Base-by-base conservation (phyloP, 2,329 filamentous ascomycete species). In the Stemphylium beticola region DNA sequence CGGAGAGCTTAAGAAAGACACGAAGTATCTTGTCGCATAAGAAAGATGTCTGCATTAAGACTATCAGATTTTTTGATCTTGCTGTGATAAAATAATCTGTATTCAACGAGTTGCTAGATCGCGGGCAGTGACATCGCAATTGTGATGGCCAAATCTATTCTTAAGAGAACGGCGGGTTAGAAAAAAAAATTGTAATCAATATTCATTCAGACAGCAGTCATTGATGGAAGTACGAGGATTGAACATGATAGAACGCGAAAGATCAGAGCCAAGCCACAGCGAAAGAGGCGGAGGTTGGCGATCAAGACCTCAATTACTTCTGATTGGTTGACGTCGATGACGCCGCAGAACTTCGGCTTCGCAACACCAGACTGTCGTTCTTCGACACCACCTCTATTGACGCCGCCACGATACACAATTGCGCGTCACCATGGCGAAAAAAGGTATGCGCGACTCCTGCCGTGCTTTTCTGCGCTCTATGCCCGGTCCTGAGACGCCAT, bases 371-470 rank as follows among this genome's bases (percentile, higher is more conserved):
- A 70, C 65, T 62, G 54, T 65, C 65, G 58, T 39, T 40, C 29
- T 38, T 40, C 47, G 17, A 49, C 48, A 48, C 41, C 47, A 55
- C 55, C 52, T 60, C 46, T 41, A 39, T 50, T 51, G 56, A 53
- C 60, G 52, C 54, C 58, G 57, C 49, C 53, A 58, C 34, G 50
- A 48, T 53, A 24, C 29, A 44, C 41, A 46, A 41, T 34, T 34
- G 40, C 44, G 46, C 55, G 48, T 60, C 62, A 62, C 65, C 41
- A 74, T 74, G 71, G 71, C 71, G 38, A 74, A 74, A 50, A 74
- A 74, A 73, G 68, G 71, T 72, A 66, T 18, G 59, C 26, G 4
- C 15, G 26, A 15, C 15, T 32, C 14, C 7, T n/a, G 24, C 45
- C 29, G 8, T 4, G 18, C 18, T 1, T n/a, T 1, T 9, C 4